Base-by-base conservation (phyloP, 2,329 filamentous ascomycete species). In the Curvularia sp. region DNA sequence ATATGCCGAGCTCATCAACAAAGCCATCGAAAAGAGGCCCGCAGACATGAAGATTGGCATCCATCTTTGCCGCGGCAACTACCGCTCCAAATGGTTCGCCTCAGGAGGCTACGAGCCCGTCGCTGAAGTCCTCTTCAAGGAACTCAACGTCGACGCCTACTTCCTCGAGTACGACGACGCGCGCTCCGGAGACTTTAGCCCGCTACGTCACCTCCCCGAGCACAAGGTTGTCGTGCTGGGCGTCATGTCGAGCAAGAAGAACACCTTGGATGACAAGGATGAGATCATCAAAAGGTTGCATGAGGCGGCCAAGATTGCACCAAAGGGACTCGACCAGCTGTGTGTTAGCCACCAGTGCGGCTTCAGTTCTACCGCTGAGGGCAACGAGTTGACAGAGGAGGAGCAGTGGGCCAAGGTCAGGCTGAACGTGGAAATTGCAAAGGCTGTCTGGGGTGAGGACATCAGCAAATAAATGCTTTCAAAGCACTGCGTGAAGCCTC, bases 91-190 rank as follows among this genome's bases (percentile, higher is more conserved):
- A 69, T 85, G 83, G 83, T 86, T 86, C 65, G 84, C 84, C 3
- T 80, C 83, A 53, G 84, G 84, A 47, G 83, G 84, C 38, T 86
- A 86, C 75, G 84, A 86, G 74, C 84, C 83, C 48, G 83, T 85
- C 3, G 82, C 84, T 35, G 82, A 85, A 71, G 81, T 84, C n/a
- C 76, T 86, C 13, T 85, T 86, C 79, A 82, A 81, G 67, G 81
- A 84, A 56, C 78, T 85, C 49, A 79, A 85, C 65, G 83, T 85
- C 53, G 83, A 86, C 64, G 84, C 82, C 13, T 86, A 86, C 74
- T 86, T 86, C 75, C 80, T 86, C 65, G 84, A 86, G 72, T 86
- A 84, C 70, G 84, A 86, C 69, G 84, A 85, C 61, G 83, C 83
- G 31, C 79, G 84, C 2, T 82, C 79, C 0, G 84, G 84, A 13